A percentile compares a stretch with the other conserved stretches of the same genome.
These are phyloP conservation scores for Melocanna baccifera DNA, from an alignment of 176 grass and related monocot species.

Conservation along the genomic window DNA sequence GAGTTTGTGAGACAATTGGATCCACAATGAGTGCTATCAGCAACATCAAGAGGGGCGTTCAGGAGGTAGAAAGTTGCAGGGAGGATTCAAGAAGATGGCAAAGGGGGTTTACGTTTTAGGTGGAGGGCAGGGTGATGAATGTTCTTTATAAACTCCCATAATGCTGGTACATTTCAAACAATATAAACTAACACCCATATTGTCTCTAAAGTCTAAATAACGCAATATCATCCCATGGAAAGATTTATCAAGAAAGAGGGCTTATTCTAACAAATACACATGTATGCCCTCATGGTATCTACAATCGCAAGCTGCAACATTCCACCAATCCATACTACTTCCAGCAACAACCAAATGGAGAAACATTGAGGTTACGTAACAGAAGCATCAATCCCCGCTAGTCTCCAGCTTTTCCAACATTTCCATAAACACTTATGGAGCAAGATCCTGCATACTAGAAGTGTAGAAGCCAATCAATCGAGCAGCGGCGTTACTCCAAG, in stretches of 20 bases:
- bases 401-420: not conserved
- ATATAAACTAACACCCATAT: not conserved
- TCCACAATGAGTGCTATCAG: not conserved
- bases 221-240: not conserved
- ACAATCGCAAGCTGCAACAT: not conserved
- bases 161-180: not conserved
- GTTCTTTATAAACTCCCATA: not conserved
- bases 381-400: not conserved
- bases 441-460: not conserved
- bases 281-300: not conserved
- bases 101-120: not conserved
- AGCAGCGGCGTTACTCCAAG: not conserved
- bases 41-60: not conserved
- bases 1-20: not conserved
- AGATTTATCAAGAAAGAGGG: not conserved
- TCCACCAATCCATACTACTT: not conserved
- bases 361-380: not conserved
- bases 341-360: not conserved
- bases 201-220: not conserved
- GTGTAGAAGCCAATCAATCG: not conserved
- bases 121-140: not conserved
- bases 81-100: not conserved
- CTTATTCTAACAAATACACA: not conserved
- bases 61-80: not conserved
- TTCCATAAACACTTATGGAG: not conserved